Base-by-base conservation (phyloP, 345 rosid species). In the Toxicodendron radicans region DNA sequence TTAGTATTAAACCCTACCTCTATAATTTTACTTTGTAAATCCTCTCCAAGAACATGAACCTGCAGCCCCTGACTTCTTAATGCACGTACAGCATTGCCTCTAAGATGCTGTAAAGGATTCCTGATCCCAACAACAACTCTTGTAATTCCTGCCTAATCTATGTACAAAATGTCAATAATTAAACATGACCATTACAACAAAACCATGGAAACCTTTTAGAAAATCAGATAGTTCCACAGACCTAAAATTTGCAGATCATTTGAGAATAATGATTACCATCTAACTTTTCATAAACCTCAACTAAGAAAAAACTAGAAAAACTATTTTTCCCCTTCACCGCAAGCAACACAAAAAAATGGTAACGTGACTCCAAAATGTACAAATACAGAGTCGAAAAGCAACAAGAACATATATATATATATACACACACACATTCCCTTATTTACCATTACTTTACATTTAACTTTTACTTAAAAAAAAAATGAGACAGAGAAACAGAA, bases 1-100 rank as follows among this genome's bases (percentile, higher is more conserved):
- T 20, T 46, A 21, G 45, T 67, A 73, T 35, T 9, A 59, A 33
- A 63, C 51, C 45, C 58, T 84, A 95, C 98, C 96, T 95, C 94
- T 10, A 91, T 75, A 64, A 80, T 65, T 87, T 91, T 91, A 72
- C 94, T 91, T 45, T 80, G 85, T 61, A 89, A 83, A 82, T 95
- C 96, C 76, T 95, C 98, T 57, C 97, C 98, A 63, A 95, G 85
- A 83, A 95, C 94, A 86, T 93, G 91, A 48, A 95, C 98, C 76
- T 80, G 90, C 85, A 93, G 66, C 10, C 94, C 94, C 48, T 90
- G 89, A 81, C 88, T 87, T 78, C 97, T 89, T 14, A 95, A 61
- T 14, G 88, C 85, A 73, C 91, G 91, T 32, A 95, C 70, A 21
- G 98, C 91, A 76, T 85, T 83, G 57, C 99, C 98, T 79, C 94